These are phyloP conservation scores for Debaryomyces nepalensis DNA, from an alignment of 1,139 yeast genomes.

Conservation along the genomic window DNA sequence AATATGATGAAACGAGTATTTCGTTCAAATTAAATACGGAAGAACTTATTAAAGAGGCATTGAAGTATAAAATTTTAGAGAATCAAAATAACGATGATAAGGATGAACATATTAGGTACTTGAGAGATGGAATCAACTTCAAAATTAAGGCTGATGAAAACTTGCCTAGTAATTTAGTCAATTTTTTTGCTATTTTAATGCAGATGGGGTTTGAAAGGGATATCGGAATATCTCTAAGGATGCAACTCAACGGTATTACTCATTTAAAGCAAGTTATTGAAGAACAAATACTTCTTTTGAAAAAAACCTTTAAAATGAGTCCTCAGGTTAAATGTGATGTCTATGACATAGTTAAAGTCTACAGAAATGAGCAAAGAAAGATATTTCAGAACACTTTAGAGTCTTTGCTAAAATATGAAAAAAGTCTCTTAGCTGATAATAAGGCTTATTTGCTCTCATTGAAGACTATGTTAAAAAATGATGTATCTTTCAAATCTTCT, in stretches of 20 bases:
- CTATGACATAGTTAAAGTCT: slow-evolving; percentile 9
- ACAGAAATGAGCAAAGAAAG: slow-evolving; percentile 14
- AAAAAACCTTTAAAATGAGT: background rate
- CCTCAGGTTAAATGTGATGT: slow-evolving; percentile 6
- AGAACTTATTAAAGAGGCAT: slow-evolving; percentile 12
- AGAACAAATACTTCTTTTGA: slow-evolving; percentile 12
- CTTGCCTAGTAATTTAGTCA: slow-evolving; percentile 14
- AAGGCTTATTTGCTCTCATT: slow-evolving; percentile 12
- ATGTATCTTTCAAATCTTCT: slow-evolving; percentile 10
- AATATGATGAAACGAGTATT: slow-evolving; percentile 14
- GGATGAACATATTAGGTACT: slow-evolving; percentile 3
- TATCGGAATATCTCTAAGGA: slow-evolving; percentile 15
- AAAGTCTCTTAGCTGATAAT: slow-evolving; percentile 12
- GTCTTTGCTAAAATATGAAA: slow-evolving; percentile 13
- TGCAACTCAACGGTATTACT: slow-evolving; percentile 14
- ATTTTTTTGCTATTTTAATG: slow-evolving; percentile 14
- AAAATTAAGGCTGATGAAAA: slow-evolving; percentile 5
- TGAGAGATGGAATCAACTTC: slow-evolving; percentile 15
- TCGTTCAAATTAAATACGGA: slow-evolving; percentile 12
- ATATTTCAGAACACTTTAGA: slow-evolving; percentile 15
- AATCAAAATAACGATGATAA: slow-evolving; percentile 8
- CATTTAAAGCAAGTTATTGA: slow-evolving; percentile 12
- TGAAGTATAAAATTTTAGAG: slow-evolving; percentile 11
- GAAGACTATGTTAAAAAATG: slow-evolving; percentile 16
- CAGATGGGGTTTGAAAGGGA: slow-evolving; percentile 14